phyloP scores from a whole-genome alignment of 129 eudicot species.

The Helichrysum umbraculigerum region DNA sequence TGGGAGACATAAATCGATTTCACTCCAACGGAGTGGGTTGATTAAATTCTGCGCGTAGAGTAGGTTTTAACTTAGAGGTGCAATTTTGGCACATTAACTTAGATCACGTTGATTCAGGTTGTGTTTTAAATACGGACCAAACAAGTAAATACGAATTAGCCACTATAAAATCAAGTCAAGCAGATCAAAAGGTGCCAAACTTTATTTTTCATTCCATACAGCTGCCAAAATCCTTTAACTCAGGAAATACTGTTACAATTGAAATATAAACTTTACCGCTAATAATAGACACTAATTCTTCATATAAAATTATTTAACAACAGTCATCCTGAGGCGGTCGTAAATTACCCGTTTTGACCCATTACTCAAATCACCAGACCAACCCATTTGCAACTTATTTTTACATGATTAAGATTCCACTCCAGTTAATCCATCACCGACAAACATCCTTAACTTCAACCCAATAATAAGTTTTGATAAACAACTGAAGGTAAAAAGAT shows the following conservation, averaged over 20 bases:
- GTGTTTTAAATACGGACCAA: background rate
- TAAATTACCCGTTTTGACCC: background rate
- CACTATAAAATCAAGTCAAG: background rate
- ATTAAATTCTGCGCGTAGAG: background rate
- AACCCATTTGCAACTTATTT: background rate
- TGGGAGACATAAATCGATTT: too few species aligned
- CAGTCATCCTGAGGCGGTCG: background rate
- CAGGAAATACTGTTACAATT: too few species aligned
- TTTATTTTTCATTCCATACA: background rate
- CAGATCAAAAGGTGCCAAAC: background rate
- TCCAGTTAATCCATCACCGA: background rate
- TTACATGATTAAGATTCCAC: background rate
- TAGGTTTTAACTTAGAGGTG: too few species aligned
- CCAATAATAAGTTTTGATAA: background rate
- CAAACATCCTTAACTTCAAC: background rate
- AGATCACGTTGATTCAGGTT: background rate
- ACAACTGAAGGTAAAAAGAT: constrained; percentile 3
- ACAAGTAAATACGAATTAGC: background rate
- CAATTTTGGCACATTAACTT: background rate
- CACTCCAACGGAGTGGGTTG: too few species aligned
- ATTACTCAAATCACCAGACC: background rate
- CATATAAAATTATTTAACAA: too few species aligned
- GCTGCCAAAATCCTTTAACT: background rate
- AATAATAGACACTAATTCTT: background rate
- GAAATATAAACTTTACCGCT: too few species aligned